These are phyloP conservation scores for Boechera stricta DNA, from an alignment of 345 rosid species.

Conservation along the genomic window DNA sequence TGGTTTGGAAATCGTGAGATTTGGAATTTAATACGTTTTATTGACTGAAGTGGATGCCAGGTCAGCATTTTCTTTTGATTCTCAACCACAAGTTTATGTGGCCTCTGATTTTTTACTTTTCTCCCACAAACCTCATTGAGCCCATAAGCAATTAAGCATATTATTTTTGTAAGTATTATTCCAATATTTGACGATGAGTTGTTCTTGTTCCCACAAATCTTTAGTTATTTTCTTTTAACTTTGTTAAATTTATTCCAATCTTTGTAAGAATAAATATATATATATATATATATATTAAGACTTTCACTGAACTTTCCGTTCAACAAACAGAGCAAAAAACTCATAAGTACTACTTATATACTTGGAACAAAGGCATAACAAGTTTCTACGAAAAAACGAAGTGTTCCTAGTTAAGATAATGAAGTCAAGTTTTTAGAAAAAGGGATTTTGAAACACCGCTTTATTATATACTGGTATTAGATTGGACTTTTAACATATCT, in stretches of 20 bases:
- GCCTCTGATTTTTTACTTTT: constrained; percentile 57
- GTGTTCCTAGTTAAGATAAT: not conserved
- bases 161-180: not conserved
- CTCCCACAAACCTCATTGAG: constrained; percentile 21
- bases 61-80: constrained; percentile 57
- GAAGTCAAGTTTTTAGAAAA: not conserved
- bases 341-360: too few species aligned
- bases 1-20: constrained; percentile 27
- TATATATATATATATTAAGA: not conserved
- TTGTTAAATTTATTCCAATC: not conserved
- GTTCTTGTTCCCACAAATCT: not conserved
- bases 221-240: not conserved
- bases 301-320: not conserved
- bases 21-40: constrained; percentile 64
- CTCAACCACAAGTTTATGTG: constrained; percentile 86
- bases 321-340: not conserved
- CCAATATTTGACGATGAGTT: not conserved
- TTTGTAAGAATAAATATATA: not conserved
- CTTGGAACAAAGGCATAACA: not conserved
- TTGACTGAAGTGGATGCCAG: constrained; percentile 66
- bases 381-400: not conserved
- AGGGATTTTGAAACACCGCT: not conserved
- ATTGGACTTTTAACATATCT: not conserved
- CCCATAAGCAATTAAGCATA: not conserved
- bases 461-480: not conserved